Evolutionary conservation across 2,329 filamentous ascomycete genomes (phyloP).

Genomic region (Colletotrichum liriopes): DNA sequence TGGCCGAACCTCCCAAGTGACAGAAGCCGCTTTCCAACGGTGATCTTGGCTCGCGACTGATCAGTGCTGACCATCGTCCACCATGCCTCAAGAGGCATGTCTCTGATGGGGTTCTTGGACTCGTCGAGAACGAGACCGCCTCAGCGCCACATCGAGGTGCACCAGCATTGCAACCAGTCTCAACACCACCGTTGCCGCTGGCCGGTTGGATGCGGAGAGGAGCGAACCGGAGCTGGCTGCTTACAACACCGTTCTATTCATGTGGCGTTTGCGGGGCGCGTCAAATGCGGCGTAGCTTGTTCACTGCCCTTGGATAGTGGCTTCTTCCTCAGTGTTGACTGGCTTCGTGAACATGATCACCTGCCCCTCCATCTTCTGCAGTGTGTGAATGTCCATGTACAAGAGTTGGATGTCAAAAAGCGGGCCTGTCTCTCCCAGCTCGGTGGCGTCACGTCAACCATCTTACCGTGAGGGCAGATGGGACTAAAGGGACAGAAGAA

Average conservation of each 20-base stretch:
- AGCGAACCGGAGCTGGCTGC: background rate
- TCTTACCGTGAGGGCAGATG: background rate
- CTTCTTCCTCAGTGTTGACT: slow-evolving; percentile 15
- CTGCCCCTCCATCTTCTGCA: slow-evolving; percentile 19
- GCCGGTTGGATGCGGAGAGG: background rate
- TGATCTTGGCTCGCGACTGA: slow-evolving; percentile 14
- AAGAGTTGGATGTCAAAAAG: slow-evolving; percentile 14
- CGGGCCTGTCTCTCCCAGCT: slow-evolving; percentile 12
- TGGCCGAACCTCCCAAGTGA: slow-evolving; percentile 26
- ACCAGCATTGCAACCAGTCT: background rate
- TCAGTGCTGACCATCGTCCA: slow-evolving; percentile 10
- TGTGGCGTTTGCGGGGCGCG: slow-evolving; percentile 12
- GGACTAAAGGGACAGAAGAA: background rate
- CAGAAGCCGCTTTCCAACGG: slow-evolving; percentile 11
- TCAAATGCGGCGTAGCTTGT: slow-evolving; percentile 18
- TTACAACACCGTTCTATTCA: slow-evolving; percentile 4
- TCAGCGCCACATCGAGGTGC: slow-evolving; percentile 1
- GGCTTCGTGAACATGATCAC: slow-evolving; percentile 24
- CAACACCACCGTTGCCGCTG: slow-evolving; percentile 8
- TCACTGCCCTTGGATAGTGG: background rate
- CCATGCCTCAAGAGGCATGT: slow-evolving; percentile 17
- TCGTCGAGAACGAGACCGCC: background rate
- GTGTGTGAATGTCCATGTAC: slow-evolving; percentile 18
- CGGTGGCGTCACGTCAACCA: background rate
- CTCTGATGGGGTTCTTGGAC: background rate